Evolutionary conservation across 441 rosid genomes (phyloP), one percentile per base, ranked within the genome.

Genomic region (Manihot esculenta): DNA sequence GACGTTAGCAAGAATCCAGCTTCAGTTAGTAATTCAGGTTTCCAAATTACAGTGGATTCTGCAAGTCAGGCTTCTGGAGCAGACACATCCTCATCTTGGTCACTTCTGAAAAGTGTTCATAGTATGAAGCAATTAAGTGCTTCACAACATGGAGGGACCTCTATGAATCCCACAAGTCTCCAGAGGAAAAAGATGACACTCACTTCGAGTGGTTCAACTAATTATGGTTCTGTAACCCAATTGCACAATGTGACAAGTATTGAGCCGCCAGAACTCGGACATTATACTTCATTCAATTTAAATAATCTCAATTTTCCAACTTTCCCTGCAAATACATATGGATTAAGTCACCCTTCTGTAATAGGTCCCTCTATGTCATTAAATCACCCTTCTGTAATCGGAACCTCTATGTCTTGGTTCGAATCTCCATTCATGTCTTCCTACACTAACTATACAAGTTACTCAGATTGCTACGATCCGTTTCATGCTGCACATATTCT

Each of bases 191-290:
- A 65, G 50, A 54, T 47, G 10, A 44, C 67, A 21, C 61, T 59
- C 72, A 9, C 67, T 75, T 76, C 86, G 57, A 62, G 81, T 72
- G 77, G 71, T 73, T 76, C 80, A 33, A 70, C 71, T 55, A 72
- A 73, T 61, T n/a, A 54, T 69, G 60, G 59, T 70, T 48, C 60
- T 54, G 67, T 64, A 66, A 63, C 61, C 66, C 75, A 72, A 49
- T 58, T 74, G 35, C 76, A 61, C 58, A 47, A 70, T 44, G 48
- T 13, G 48, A 58, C 53, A 53, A 57, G 33, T 42, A n/a, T n/a
- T n/a, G n/a, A 68, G 61, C 41, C 76, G 53, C 23, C 74, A 61
- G 44, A 26, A 9, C 20, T 67, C 68, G 78, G 56, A 41, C 35
- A 56, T 15, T 62, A 66, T 55, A 4, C 62, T 64, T 38, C 53